These are phyloP conservation scores for Neurospora discreta DNA, from an alignment of 495 filamentous ascomycete genomes.

Conservation along the genomic window DNA sequence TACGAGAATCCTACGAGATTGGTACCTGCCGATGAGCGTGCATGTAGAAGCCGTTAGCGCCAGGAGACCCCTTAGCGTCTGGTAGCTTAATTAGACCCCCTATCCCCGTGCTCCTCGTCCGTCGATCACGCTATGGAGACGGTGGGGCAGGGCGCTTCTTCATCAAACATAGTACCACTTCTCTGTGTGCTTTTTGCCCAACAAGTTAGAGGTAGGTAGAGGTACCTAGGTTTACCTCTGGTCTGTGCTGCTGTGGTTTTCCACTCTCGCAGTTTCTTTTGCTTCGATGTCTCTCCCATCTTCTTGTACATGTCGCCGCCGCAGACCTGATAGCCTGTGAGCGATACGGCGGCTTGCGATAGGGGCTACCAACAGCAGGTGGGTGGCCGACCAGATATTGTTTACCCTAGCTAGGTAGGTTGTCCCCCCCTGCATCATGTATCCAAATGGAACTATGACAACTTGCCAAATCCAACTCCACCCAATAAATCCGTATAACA, in stretches of 20 bases:
- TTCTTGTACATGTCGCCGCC: background rate
- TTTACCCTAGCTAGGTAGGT: background rate
- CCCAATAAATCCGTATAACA: background rate
- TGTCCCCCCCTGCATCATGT: background rate
- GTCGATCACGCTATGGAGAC: background rate
- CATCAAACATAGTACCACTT: background rate
- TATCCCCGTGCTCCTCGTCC: background rate
- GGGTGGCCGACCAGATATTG: background rate
- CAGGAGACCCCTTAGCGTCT: background rate
- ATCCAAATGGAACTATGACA: background rate
- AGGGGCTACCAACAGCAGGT: background rate
- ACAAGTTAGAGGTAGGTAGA: no score
- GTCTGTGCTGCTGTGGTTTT: background rate
- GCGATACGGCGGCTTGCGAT: background rate
- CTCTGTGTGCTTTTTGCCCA: background rate
- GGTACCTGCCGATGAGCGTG: background rate
- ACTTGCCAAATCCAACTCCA: background rate
- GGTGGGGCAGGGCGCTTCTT: background rate
- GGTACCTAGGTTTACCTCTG: no score
- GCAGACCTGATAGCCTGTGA: background rate
- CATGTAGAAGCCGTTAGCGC: background rate
- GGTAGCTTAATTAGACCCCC: background rate
- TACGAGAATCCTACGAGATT: background rate
- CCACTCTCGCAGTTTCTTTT: background rate
- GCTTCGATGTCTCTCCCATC: background rate